Percentiles rank a stretch among this genome's conserved stretches.
phyloP scores from a whole-genome alignment of 2,329 filamentous ascomycete genomes.

The Magnaporthiopsis incrustans region DNA sequence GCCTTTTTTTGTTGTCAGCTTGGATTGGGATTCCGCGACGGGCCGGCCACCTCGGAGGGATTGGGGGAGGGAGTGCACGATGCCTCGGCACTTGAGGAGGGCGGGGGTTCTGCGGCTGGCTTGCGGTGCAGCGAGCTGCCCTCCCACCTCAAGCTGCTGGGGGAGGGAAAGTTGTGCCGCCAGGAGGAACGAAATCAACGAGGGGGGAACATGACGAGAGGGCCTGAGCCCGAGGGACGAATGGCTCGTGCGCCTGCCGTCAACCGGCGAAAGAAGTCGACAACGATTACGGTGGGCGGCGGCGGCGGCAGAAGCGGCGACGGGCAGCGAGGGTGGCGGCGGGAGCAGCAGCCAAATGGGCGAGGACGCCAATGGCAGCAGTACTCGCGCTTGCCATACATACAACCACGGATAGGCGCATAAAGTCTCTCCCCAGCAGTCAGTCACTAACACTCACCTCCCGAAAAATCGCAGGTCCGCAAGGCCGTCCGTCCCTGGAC shows the following conservation, averaged over 20 bases:
- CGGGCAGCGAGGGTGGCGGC: too few relatives aligned
- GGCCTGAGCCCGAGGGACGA: neutral
- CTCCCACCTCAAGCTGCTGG: neutral
- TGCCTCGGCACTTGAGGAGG: neutral
- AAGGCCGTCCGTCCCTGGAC: constrained; percentile 86
- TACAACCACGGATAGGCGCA: neutral
- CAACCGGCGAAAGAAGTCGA: too few relatives aligned
- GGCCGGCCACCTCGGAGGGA: neutral
- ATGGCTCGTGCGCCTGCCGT: neutral
- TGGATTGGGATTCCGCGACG: neutral
- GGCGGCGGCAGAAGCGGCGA: neutral
- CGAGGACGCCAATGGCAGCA: neutral
- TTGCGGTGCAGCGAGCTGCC: neutral
- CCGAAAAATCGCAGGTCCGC: constrained; percentile 60
- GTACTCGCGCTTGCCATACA: neutral
- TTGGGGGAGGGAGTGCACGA: neutral
- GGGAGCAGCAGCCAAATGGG: neutral
- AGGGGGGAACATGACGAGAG: neutral
- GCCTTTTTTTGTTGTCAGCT: neutral
- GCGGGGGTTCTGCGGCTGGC: neutral
- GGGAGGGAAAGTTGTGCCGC: neutral
- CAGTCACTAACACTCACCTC: constrained; percentile 17
- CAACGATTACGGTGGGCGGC: too few relatives aligned
- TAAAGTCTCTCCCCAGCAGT: neutral
- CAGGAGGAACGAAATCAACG: neutral